A percentile compares a stretch with the other conserved stretches of the same genome.
phyloP scores from a whole-genome alignment of 2,329 filamentous ascomycete genomes.

The Colletotrichum spaethianum region DNA sequence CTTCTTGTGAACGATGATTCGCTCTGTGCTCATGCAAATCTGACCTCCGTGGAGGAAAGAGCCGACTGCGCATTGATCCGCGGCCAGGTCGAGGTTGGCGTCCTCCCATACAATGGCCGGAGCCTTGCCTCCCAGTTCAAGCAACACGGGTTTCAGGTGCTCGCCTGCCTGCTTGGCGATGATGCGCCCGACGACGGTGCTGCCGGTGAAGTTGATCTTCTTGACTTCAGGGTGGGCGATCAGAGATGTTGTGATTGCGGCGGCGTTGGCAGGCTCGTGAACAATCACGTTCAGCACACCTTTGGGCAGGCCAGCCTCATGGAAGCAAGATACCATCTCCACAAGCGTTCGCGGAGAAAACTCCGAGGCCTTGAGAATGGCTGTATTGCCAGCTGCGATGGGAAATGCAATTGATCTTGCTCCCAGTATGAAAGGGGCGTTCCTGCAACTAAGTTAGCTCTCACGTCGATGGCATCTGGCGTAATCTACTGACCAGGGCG shows the following conservation, averaged over 20 bases:
- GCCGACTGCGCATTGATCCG: conserved; percentile 76
- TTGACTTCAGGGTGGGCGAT: conserved; percentile 78
- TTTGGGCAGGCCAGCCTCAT: conserved; percentile 81
- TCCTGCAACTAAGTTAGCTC: conserved; percentile 56
- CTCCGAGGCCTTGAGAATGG: conserved; percentile 81
- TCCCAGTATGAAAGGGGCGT: conserved; percentile 70
- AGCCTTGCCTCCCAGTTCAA: conserved; percentile 89
- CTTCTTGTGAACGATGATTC: conserved; percentile 72
- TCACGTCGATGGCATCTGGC: not conserved
- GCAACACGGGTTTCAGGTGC: conserved; percentile 82
- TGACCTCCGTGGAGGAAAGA: conserved; percentile 83
- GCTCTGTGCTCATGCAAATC: conserved; percentile 89
- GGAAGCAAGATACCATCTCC: conserved; percentile 74
- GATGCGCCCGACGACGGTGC: conserved; percentile 80
- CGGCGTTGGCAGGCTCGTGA: conserved; percentile 74
- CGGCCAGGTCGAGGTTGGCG: conserved; percentile 81
- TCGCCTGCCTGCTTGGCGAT: conserved; percentile 79
- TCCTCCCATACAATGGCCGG: conserved; percentile 85
- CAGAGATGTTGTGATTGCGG: conserved; percentile 75
- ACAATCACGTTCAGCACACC: conserved; percentile 83
- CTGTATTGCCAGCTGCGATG: conserved; percentile 84
- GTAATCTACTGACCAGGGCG: conserved; percentile 76
- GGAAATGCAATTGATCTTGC: conserved; percentile 71
- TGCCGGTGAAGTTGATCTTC: conserved; percentile 91
- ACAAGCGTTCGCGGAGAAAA: conserved; percentile 74